These are phyloP conservation scores for Coemansia sp. DNA, from an alignment of 192 early-diverging fungal species.

Conservation along the genomic window DNA sequence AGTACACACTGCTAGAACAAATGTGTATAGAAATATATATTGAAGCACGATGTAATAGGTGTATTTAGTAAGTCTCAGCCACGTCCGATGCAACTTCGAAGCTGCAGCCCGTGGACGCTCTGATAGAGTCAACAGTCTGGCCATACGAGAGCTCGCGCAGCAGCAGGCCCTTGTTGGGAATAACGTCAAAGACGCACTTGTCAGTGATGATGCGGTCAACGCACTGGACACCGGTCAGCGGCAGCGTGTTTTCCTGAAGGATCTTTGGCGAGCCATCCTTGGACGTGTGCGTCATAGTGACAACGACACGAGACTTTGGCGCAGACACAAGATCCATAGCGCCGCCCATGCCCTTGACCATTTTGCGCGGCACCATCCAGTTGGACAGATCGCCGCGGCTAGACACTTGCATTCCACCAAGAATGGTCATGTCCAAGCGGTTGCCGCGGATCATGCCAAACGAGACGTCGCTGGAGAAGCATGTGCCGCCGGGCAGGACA, in stretches of 20 bases:
- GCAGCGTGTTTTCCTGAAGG: slow-evolving; percentile 66
- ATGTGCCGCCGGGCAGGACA: slow-evolving; percentile 63
- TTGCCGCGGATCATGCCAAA: slow-evolving; percentile 81
- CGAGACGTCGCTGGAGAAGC: slow-evolving; percentile 73
- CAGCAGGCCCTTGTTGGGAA: slow-evolving; percentile 55
- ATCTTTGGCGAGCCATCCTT: slow-evolving; percentile 75
- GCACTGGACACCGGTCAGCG: slow-evolving; percentile 69
- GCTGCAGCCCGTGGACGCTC: slow-evolving; percentile 59
- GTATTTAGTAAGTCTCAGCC: slow-evolving; percentile 40
- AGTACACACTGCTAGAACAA: no score
- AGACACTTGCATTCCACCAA: slow-evolving; percentile 79
- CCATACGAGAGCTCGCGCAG: slow-evolving; percentile 67
- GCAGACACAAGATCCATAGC: slow-evolving; percentile 80
- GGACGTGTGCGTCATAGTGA: slow-evolving; percentile 67
- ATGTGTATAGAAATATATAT: neutral
- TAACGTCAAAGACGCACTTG: slow-evolving; percentile 71
- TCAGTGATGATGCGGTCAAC: slow-evolving; percentile 70
- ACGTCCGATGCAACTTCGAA: slow-evolving; percentile 60
- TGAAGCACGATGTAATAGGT: neutral
- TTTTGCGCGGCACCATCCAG: slow-evolving; percentile 84
- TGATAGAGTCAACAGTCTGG: slow-evolving; percentile 65
- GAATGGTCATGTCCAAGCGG: slow-evolving; percentile 72
- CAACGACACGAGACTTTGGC: slow-evolving; percentile 67
- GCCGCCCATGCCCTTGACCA: slow-evolving; percentile 84
- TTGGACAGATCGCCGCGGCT: slow-evolving; percentile 74